These are phyloP conservation scores for Mucor circinelloides DNA, from an alignment of 371 early-diverging fungal genomes.

Conservation along the genomic window DNA sequence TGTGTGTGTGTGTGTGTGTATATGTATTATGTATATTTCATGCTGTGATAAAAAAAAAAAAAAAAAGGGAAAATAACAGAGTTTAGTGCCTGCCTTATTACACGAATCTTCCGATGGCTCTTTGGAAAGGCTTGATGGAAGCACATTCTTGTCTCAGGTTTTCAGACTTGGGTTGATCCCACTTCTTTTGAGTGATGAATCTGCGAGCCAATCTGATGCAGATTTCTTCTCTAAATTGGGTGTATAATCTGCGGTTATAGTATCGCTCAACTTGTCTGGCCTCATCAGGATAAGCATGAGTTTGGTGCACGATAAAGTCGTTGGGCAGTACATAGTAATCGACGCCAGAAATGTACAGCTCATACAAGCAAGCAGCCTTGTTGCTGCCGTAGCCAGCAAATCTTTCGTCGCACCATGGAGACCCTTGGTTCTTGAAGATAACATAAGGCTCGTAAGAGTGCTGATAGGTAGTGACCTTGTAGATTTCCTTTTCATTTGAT, in stretches of 20 bases:
- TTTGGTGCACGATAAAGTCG: constrained; percentile 66
- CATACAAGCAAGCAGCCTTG: constrained; percentile 69
- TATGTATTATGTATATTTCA: background rate
- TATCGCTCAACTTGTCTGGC: constrained; percentile 60
- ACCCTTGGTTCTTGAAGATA: constrained; percentile 52
- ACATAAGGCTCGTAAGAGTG: constrained; percentile 66
- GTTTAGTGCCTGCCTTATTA: background rate
- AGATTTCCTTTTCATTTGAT: constrained; percentile 30
- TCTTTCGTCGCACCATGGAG: constrained; percentile 68
- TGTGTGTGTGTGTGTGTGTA: background rate
- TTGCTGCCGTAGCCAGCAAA: constrained; percentile 70
- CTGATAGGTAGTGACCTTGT: constrained; percentile 57
- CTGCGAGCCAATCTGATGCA: constrained; percentile 59
- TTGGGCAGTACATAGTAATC: constrained; percentile 61
- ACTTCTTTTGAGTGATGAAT: constrained; percentile 54
- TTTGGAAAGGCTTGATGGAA: constrained; percentile 31
- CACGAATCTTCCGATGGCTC: constrained; percentile 30
- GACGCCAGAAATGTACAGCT: constrained; percentile 63
- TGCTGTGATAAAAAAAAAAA: constrained; percentile 1
- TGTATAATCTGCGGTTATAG: constrained; percentile 59
- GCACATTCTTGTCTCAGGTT: constrained; percentile 54
- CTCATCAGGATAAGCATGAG: constrained; percentile 61
- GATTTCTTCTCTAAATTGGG: constrained; percentile 61
- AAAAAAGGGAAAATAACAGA: background rate
- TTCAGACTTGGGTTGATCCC: constrained; percentile 43